Evolutionary conservation across 495 filamentous ascomycete genomes (phyloP).

Genomic region (Immersiella caudata): DNA sequence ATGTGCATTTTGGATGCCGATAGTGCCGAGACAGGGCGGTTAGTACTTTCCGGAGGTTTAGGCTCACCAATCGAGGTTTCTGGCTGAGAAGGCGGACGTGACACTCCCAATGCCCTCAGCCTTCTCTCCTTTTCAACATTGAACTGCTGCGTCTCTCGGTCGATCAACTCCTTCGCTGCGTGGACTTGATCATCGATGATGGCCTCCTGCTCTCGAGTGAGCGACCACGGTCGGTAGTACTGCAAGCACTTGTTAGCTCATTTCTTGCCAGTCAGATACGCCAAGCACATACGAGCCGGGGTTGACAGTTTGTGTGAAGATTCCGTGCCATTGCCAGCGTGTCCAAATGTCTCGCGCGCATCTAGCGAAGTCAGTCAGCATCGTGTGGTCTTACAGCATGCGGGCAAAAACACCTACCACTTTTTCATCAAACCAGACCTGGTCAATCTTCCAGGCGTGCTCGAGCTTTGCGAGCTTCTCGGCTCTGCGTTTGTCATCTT

Average conservation of each 20-base stretch:
- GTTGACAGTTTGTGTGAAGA: conserved; percentile 71
- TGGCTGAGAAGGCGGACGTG: conserved; percentile 28
- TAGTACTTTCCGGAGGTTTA: conserved; percentile 48
- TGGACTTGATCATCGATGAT: conserved; percentile 51
- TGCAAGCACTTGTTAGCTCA: conserved; percentile 42
- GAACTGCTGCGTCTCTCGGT: conserved; percentile 49
- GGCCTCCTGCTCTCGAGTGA: conserved; percentile 56
- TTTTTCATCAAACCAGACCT: conserved; percentile 76
- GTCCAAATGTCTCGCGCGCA: conserved; percentile 74
- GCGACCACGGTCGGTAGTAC: conserved; percentile 90
- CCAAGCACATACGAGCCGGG: conserved; percentile 65
- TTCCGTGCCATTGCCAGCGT: conserved; percentile 73
- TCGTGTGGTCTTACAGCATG: neutral
- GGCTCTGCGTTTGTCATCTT: conserved; percentile 66
- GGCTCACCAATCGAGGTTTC: conserved; percentile 52
- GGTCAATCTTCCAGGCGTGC: conserved; percentile 64
- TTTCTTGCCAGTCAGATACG: neutral
- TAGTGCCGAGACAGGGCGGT: conserved; percentile 32
- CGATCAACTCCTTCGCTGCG: conserved; percentile 49
- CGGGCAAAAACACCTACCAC: conserved; percentile 57
- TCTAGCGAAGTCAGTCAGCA: conserved; percentile 56
- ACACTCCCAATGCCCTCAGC: conserved; percentile 36
- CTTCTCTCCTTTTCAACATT: conserved; percentile 39
- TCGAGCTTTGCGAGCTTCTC: conserved; percentile 63
- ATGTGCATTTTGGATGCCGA: conserved; percentile 29